These are phyloP conservation scores for Blakeslea trispora DNA, from an alignment of 371 early-diverging fungal species.

Conservation along the genomic window DNA sequence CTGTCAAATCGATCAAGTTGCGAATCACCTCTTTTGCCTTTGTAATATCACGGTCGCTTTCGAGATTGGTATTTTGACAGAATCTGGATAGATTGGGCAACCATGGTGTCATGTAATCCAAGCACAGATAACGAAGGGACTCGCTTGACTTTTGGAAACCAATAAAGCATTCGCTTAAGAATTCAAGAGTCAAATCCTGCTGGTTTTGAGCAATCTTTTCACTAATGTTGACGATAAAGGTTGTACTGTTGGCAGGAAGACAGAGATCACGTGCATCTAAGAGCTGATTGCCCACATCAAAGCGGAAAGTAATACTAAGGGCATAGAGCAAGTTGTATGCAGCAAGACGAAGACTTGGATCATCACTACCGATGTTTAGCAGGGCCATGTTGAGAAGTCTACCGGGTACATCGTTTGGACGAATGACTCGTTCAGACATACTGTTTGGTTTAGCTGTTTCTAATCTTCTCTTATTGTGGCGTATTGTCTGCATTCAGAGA, in stretches of 20 bases:
- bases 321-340: conserved; percentile 89
- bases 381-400: conserved; percentile 91
- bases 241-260: conserved; percentile 86
- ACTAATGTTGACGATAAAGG: conserved; percentile 81
- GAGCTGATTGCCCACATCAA: conserved; percentile 83
- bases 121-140: conserved; percentile 75
- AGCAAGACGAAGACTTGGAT: conserved; percentile 78
- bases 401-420: conserved; percentile 92
- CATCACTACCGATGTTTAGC: conserved; percentile 83
- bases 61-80: conserved; percentile 50
- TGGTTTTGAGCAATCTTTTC: conserved; percentile 77
- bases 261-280: conserved; percentile 85
- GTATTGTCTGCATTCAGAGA: conserved; percentile 54
- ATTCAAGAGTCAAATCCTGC: conserved; percentile 83
- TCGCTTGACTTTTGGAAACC: conserved; percentile 82
- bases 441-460: conserved; percentile 68
- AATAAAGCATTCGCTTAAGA: conserved; percentile 84
- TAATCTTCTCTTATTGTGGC: conserved; percentile 71
- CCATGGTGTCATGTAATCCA: conserved; percentile 94
- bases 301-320: conserved; percentile 79
- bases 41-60: conserved; percentile 48
- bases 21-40: conserved; percentile 79
- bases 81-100: conserved; percentile 74
- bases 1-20: conserved; percentile 79
- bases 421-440: conserved; percentile 70